A percentile compares a stretch with the other conserved stretches of the same genome.
phyloP scores from a whole-genome alignment of 1,139 yeast species.

The Taiozyma sp. region DNA sequence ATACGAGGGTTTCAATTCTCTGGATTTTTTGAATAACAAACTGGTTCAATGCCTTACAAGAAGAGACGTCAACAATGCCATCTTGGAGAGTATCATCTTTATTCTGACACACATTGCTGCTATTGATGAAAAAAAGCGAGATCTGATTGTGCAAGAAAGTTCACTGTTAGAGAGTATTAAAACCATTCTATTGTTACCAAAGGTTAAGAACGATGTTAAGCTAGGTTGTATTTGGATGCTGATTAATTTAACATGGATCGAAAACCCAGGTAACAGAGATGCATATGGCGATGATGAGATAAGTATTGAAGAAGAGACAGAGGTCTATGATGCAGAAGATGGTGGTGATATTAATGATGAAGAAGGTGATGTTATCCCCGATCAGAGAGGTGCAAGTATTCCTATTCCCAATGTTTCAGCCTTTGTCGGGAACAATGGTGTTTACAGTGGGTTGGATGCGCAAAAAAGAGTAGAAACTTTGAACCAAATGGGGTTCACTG shows the following conservation, averaged over 20 bases:
- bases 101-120: slow-evolving; percentile 57
- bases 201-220: slow-evolving; percentile 35
- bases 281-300: slow-evolving; percentile 8
- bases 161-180: slow-evolving; percentile 36
- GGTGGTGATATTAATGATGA: slow-evolving; percentile 11
- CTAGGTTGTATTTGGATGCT: slow-evolving; percentile 56
- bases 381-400: slow-evolving; percentile 15
- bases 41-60: slow-evolving; percentile 2
- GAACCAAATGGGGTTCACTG: slow-evolving; percentile 13
- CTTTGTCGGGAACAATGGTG: background rate
- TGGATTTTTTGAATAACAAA: slow-evolving; percentile 28
- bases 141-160: slow-evolving; percentile 38
- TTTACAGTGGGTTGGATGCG: background rate
- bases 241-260: slow-evolving; percentile 53
- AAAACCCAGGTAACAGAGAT: slow-evolving; percentile 28
- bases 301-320: slow-evolving; percentile 7
- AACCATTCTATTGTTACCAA: slow-evolving; percentile 30
- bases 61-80: slow-evolving; percentile 26
- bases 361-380: slow-evolving; percentile 19
- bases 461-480: slow-evolving; percentile 11
- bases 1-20: slow-evolving; percentile 22
- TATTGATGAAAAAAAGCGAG: slow-evolving; percentile 44
- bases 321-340: slow-evolving; percentile 6
- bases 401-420: background rate
- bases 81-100: slow-evolving; percentile 44